Base-by-base conservation (phyloP, 495 filamentous ascomycete species). In the Podospora pseudoanserina region DNA sequence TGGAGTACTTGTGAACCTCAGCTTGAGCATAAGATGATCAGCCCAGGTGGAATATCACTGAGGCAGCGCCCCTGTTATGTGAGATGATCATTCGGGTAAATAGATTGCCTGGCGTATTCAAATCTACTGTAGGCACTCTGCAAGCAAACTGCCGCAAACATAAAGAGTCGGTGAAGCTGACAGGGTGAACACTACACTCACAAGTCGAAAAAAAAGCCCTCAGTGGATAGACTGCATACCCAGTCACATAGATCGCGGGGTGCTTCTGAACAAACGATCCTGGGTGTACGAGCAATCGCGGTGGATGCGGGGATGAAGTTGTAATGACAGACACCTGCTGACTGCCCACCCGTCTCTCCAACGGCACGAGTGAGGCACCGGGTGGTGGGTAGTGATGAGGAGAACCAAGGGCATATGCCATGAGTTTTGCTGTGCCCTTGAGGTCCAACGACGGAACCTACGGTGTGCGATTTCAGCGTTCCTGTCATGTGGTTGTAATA, bases 151-250 rank as follows among this genome's bases (percentile, higher is more conserved):
- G 30, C 27, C 11, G 49, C 9, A 27, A 62, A 32, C 34, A 9
- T 39, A 68, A 60, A 70, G 69, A 71, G 69, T 68, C 70, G 70
- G 70, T 69, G 70, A 69, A 72, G 70, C 67, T 72, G 60, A 65
- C 65, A 71, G 65, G 20, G n/a, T 28, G 39, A 54, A 39, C 30
- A n/a, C 44, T 39, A 27, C 26, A 55, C 15, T 20, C 2, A 7
- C 23, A 60, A 60, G 57, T 61, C 34, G 56, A 63, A 61, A 32
- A 32, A 34, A 67, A 55, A 34, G 32, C 32, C 9, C 16, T 13
- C 55, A 19, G 65, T 39, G 44, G 30, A 11, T 20, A 18, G 13
- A 15, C 39, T 20, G 55, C n/a, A 3, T 11, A n/a, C 28, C 27
- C 32, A n/a, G 32, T 4, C 18, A 54, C 20, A 19, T 18, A 64